Evolutionary conservation across 345 rosid species (phyloP), one percentile per base, ranked within the genome.

Genomic region (Eucalyptus microcorys): DNA sequence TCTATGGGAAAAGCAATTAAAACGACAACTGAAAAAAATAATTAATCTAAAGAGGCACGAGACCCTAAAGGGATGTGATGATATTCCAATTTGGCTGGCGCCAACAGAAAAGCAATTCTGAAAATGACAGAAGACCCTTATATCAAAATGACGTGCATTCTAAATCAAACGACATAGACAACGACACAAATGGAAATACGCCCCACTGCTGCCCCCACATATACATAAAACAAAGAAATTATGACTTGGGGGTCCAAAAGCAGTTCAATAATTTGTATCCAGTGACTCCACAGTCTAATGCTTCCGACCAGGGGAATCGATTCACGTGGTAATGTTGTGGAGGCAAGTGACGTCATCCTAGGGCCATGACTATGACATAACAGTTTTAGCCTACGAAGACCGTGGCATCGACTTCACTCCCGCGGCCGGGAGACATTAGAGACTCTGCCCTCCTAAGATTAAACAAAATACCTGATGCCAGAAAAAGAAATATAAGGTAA

Each of bases 111-210:
- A 15, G 7, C 1, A 1, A 15, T 49, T 49, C 52, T 49, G 52
- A 0, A 49, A 49, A 49, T 6, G 50, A 49, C 50, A 49, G 1
- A 49, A 49, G 50, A 49, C 50, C 50, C 50, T 49, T 49, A 15
- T 0, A 49, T 49, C 0, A 0, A 49, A 49, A 15, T 7, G 0
- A 49, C 19, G 15, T 0, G 19, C 19, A 0, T 49, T 49, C 19
- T 52, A 52, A 55, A 10, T 55, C 61, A 22, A 55, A 24, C 0
- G 12, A 3, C 24, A 10, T 0, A 55, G 61, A 55, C 0, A 55
- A 21, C 30, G 27, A 24, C 30, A 0, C 27, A 10, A 55, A 55
- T 55, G 0, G 5, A 55, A 24, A 24, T 24, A 21, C 61, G 12
- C 13, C 61, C 6, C 10, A 22, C 1, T 55, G 59, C 59, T 3